Conservation (phyloP, 768 basidiomycete genomes). For the Naganishia kalamii region DNA sequence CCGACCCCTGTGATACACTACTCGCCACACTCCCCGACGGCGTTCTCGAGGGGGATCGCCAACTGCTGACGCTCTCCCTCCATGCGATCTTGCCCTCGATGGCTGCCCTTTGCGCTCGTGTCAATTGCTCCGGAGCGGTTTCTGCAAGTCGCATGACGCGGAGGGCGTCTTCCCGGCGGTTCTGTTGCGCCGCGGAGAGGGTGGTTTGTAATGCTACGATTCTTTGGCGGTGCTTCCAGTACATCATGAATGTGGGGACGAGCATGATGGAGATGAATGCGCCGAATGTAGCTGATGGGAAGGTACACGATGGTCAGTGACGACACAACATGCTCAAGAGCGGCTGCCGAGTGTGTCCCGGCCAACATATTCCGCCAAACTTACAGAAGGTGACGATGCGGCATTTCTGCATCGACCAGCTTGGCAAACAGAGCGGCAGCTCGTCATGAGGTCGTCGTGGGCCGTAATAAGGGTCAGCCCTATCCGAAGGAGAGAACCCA, state of each 20-base stretch:
- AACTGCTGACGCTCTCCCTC: slow-evolving; percentile 5
- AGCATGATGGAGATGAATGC: neutral
- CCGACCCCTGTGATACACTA: too few species aligned
- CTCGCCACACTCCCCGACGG: neutral
- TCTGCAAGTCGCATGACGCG: neutral
- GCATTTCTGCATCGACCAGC: neutral
- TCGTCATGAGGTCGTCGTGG: neutral
- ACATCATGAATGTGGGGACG: neutral
- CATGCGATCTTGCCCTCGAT: slow-evolving; percentile 18
- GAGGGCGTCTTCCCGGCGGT: neutral
- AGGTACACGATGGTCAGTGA: neutral
- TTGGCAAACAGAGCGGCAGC: neutral
- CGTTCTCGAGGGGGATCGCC: neutral
- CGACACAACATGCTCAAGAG: too few species aligned
- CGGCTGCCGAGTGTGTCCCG: too few species aligned
- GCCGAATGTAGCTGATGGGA: neutral
- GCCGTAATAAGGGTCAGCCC: neutral
- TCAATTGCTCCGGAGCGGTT: slow-evolving; percentile 6
- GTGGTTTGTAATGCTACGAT: neutral
- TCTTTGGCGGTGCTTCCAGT: neutral
- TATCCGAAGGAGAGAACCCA: neutral
- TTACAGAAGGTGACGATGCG: neutral
- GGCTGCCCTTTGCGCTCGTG: slow-evolving; percentile 11
- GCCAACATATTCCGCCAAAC: too few species aligned
- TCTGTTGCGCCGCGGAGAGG: neutral